These are phyloP conservation scores for Rehmannia glutinosa DNA, from an alignment of 257 asterid species.

Conservation along the genomic window DNA sequence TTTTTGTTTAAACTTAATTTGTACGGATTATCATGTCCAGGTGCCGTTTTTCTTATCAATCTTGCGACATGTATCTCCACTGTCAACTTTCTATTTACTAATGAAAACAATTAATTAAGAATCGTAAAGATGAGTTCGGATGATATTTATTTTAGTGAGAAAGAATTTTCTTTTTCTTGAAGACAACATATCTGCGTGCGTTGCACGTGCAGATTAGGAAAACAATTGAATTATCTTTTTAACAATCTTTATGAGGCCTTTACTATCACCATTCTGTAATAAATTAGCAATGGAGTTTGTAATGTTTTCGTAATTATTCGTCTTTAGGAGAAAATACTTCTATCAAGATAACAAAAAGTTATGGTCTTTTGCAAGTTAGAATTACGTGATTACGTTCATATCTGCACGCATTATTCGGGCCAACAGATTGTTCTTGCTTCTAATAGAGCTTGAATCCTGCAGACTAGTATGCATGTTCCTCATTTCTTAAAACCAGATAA, in stretches of 20 bases:
- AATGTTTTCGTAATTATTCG: neutral
- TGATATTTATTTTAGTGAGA: neutral
- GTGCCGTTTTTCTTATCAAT: neutral
- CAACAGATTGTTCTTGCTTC: neutral
- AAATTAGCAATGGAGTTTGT: neutral
- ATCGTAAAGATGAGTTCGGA: neutral
- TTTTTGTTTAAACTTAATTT: constrained; percentile 1
- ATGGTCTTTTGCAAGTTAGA: neutral
- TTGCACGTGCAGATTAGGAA: neutral
- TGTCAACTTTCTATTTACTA: neutral
- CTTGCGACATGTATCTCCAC: neutral
- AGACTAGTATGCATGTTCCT: neutral
- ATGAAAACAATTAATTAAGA: neutral
- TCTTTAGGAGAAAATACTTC: neutral
- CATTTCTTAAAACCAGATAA: neutral
- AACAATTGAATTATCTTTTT: neutral
- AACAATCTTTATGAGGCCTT: neutral
- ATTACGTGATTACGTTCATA: neutral
- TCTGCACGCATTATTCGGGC: too few relatives aligned
- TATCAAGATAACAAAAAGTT: neutral
- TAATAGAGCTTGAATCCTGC: neutral
- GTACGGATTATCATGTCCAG: neutral
- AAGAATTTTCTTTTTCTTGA: neutral
- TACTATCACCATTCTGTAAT: too few relatives aligned
- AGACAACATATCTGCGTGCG: neutral